These are phyloP conservation scores for Volvariella surrecta DNA, from an alignment of 1,284 basidiomycete genomes.

Conservation along the genomic window DNA sequence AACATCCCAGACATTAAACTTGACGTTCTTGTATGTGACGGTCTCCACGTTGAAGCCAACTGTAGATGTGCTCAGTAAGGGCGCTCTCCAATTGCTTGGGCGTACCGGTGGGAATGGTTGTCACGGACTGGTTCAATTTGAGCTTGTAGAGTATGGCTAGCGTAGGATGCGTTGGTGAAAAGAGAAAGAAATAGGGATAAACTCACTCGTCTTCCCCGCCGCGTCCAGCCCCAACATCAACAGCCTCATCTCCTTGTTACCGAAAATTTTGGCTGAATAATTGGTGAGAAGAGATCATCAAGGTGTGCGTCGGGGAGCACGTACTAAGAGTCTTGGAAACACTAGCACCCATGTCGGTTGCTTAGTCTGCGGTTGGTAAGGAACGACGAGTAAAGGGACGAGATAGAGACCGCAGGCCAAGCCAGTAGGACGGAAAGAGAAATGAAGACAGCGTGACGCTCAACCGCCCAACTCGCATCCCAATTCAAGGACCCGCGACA, in stretches of 20 bases:
- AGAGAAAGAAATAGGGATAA: conserved; percentile 1
- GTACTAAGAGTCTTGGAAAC: conserved; percentile 67
- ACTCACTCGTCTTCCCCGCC: conserved; percentile 91
- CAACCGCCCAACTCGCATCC: too few relatives aligned
- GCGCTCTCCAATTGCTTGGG: conserved; percentile 11
- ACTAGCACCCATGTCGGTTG: conserved; percentile 57
- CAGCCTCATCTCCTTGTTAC: conserved; percentile 98
- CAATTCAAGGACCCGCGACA: too few relatives aligned
- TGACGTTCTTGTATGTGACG: conserved; percentile 99
- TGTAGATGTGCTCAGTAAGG: conserved; percentile 20
- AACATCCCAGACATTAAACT: conserved; percentile 99
- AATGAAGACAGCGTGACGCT: too few relatives aligned
- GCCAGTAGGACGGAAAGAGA: not conserved
- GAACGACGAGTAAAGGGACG: not conserved
- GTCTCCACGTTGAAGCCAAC: conserved; percentile 99
- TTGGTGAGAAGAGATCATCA: conserved; percentile 9
- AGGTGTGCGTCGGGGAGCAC: conserved; percentile 15
- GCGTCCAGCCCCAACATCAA: conserved; percentile 92
- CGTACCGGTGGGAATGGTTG: conserved; percentile 95
- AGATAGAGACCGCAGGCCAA: not conserved
- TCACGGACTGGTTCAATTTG: conserved; percentile 98
- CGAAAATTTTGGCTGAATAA: conserved; percentile 82
- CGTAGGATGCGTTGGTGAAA: conserved; percentile 7
- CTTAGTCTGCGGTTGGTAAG: not conserved
- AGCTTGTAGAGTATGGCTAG: conserved; percentile 98